Evolutionary conservation across 768 basidiomycete genomes (phyloP).

Genomic region (Suillus hirtellus): DNA sequence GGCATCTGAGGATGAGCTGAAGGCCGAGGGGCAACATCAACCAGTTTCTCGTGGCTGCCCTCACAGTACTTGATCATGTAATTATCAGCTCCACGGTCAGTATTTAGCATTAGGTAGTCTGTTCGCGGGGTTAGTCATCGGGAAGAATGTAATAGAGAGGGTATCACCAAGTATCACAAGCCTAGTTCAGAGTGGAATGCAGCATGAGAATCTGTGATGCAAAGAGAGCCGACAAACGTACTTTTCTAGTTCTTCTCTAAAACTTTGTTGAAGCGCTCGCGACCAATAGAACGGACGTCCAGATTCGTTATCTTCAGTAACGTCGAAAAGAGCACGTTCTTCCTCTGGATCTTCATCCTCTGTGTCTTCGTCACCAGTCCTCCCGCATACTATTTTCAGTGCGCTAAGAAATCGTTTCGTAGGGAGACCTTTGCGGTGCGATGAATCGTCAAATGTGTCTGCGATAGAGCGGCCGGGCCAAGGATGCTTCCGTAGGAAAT

Average conservation of each 20-base stretch:
- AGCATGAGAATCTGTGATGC: conserved; percentile 14
- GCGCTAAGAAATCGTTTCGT: conserved; percentile 69
- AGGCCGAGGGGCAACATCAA: conserved; percentile 77
- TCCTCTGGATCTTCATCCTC: conserved; percentile 78
- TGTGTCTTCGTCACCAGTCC: conserved; percentile 74
- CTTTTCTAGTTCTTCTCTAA: conserved; percentile 89
- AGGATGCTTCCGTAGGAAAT: conserved; percentile 82
- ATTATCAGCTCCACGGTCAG: conserved; percentile 83
- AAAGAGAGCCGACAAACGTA: conserved; percentile 34
- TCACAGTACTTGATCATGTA: conserved; percentile 94
- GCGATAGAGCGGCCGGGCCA: conserved; percentile 85
- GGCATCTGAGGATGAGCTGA: conserved; percentile 69
- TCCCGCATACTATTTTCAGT: conserved; percentile 81
- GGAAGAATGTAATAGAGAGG: background rate
- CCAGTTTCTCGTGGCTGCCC: conserved; percentile 75
- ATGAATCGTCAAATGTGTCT: conserved; percentile 85
- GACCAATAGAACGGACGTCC: conserved; percentile 82
- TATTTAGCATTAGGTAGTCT: conserved; percentile 94
- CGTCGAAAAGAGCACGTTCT: conserved; percentile 67
- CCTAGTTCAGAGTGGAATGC: conserved; percentile 37
- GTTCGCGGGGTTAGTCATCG: conserved; percentile 10
- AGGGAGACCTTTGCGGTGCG: conserved; percentile 68
- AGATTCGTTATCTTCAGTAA: conserved; percentile 54
- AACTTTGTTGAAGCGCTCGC: conserved; percentile 71
- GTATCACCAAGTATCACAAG: conserved; percentile 76